These are phyloP conservation scores for Posidonia australis DNA, from an alignment of 106 monocot genomes.

Conservation along the genomic window DNA sequence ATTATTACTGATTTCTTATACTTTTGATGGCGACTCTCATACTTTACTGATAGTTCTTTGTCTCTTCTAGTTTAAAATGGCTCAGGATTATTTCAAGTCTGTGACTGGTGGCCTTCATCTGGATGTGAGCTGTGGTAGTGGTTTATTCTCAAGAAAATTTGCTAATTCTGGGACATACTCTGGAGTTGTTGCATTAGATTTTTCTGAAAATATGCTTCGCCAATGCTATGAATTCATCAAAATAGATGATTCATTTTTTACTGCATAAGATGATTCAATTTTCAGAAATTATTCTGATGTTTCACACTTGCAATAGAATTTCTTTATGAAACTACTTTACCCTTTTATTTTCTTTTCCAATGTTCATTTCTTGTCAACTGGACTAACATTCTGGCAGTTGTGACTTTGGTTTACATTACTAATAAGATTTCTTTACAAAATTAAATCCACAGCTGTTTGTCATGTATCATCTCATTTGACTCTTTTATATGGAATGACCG, in stretches of 20 bases:
- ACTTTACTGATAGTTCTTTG: background rate
- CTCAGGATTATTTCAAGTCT: conserved; percentile 79
- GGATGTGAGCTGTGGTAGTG: conserved; percentile 98
- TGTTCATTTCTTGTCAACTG: too few species aligned
- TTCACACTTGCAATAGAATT: background rate
- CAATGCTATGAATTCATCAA: conserved; percentile 84
- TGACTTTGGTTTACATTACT: too few species aligned
- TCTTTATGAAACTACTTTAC: conserved; percentile 2
- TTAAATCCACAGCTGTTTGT: too few species aligned
- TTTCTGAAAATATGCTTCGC: conserved; percentile 98
- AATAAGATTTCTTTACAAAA: too few species aligned
- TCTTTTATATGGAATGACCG: too few species aligned
- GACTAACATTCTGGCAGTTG: too few species aligned
- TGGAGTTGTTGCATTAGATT: conserved; percentile 84
- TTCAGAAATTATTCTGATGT: background rate
- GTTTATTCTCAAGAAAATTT: conserved; percentile 97
- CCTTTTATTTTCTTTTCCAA: too few species aligned
- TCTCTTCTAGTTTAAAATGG: conserved; percentile 80
- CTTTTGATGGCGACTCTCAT: too few species aligned
- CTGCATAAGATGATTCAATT: conserved; percentile 33
- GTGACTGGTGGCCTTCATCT: conserved; percentile 81
- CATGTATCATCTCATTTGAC: too few species aligned
- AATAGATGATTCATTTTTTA: conserved; percentile 50
- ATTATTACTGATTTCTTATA: too few species aligned
- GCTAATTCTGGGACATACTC: conserved; percentile 67